These are phyloP conservation scores for Leccinum sublutescens DNA, from an alignment of 768 basidiomycete species.

Conservation along the genomic window DNA sequence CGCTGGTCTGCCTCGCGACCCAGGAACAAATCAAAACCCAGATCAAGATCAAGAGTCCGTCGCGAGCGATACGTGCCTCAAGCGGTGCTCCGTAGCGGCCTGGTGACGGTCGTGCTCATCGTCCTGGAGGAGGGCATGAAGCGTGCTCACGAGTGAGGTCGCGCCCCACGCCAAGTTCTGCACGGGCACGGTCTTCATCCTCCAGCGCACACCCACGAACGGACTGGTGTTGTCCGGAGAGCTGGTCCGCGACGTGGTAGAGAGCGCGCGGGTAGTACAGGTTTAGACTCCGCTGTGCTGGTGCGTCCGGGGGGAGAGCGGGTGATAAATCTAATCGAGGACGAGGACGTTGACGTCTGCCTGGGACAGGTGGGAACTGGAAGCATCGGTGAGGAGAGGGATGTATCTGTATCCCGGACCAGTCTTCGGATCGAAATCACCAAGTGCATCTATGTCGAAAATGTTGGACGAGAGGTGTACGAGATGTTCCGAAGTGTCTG, in stretches of 20 bases:
- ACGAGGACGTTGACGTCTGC: constrained; percentile 43
- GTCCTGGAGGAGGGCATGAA: constrained; percentile 35
- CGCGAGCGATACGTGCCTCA: constrained; percentile 52
- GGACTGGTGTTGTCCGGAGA: constrained; percentile 36
- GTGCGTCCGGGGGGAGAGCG: constrained; percentile 34
- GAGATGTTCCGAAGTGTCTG: constrained; percentile 15
- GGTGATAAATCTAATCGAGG: constrained; percentile 52
- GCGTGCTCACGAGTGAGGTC: constrained; percentile 41
- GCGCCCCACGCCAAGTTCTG: constrained; percentile 35
- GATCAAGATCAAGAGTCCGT: constrained; percentile 47
- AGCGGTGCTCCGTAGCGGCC: not conserved
- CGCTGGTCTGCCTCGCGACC: no score
- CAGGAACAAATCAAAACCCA: not conserved
- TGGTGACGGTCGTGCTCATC: constrained; percentile 18
- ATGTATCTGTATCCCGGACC: constrained; percentile 8
- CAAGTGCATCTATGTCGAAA: not conserved
- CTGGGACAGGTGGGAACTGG: constrained; percentile 12
- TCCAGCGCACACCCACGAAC: constrained; percentile 56
- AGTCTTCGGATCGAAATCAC: constrained; percentile 11
- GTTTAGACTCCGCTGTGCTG: not conserved
- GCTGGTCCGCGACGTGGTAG: constrained; percentile 37
- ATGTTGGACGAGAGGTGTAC: constrained; percentile 15
- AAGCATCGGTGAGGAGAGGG: constrained; percentile 6
- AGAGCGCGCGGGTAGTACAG: constrained; percentile 47
- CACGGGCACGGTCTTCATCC: constrained; percentile 48